Evolutionary conservation across 1,284 basidiomycete species (phyloP).

Genomic region (Ceratobasidium sp.): DNA sequence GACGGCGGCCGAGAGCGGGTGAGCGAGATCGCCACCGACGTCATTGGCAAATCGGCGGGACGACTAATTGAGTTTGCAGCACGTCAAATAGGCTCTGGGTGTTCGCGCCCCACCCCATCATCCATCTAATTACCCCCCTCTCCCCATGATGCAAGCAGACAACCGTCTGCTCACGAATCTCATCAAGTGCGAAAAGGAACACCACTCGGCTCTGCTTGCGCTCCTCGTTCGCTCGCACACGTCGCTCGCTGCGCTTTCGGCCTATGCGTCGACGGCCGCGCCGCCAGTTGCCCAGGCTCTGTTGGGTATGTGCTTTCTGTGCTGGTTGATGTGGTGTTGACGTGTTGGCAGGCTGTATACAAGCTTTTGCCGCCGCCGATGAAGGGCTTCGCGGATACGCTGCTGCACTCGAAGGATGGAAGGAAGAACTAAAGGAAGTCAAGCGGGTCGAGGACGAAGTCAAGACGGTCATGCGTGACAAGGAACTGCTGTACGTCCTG

Average conservation of each 20-base stretch:
- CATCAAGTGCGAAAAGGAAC: conserved; percentile 72
- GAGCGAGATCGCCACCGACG: conserved; percentile 3
- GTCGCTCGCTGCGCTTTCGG: conserved; percentile 70
- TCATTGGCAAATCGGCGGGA: background rate
- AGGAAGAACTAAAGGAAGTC: conserved; percentile 64
- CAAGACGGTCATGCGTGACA: conserved; percentile 68
- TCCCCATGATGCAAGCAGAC: conserved; percentile 53
- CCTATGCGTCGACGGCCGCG: conserved; percentile 72
- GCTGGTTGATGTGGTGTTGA: background rate
- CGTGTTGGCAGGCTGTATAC: conserved; percentile 42
- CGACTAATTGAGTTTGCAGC: background rate
- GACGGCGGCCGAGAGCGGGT: conserved; percentile 10
- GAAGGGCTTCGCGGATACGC: conserved; percentile 70
- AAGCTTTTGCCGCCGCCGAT: conserved; percentile 65
- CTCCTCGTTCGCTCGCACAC: conserved; percentile 66
- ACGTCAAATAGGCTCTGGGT: conserved; percentile 9
- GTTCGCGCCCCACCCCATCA: too few species aligned
- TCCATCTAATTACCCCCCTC: background rate
- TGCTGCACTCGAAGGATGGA: conserved; percentile 67
- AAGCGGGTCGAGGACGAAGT: conserved; percentile 69
- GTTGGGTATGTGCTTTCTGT: conserved; percentile 56
- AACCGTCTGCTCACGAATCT: conserved; percentile 72
- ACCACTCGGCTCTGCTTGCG: conserved; percentile 63
- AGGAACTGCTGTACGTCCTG: conserved; percentile 74
- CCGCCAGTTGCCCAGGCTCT: conserved; percentile 65